Conservation (phyloP, 495 filamentous ascomycete genomes). For the Podospora pseudocomata region DNA sequence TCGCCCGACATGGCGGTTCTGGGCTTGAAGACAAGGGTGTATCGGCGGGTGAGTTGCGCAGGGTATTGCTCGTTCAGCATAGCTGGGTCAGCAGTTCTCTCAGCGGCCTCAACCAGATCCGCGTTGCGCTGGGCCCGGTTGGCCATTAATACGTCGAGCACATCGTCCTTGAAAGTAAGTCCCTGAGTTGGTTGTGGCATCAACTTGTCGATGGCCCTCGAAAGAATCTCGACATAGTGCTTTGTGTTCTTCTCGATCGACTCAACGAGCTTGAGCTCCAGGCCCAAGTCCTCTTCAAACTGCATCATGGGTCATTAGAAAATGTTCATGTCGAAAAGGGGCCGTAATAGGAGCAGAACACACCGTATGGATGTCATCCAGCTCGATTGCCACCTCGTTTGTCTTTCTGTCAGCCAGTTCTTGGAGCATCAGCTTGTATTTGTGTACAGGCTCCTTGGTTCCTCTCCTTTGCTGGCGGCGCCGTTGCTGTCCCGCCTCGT, state of each 20-base stretch:
- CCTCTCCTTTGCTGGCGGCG: conserved; percentile 37
- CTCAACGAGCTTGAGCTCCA: conserved; percentile 72
- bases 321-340: background rate
- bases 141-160: conserved; percentile 92
- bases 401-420: conserved; percentile 75
- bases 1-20: conserved; percentile 66
- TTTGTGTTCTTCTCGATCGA: conserved; percentile 88
- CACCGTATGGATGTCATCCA: conserved; percentile 80
- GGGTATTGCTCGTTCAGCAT: conserved; percentile 69
- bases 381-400: conserved; percentile 74
- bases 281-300: conserved; percentile 68
- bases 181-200: conserved; percentile 78
- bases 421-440: conserved; percentile 90
- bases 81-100: conserved; percentile 61
- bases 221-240: conserved; percentile 90
- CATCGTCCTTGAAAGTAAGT: conserved; percentile 92
- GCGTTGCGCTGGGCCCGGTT: conserved; percentile 85
- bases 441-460: conserved; percentile 54
- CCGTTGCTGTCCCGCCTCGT: conserved; percentile 51
- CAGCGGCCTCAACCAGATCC: conserved; percentile 61
- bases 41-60: conserved; percentile 85
- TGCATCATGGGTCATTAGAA: conserved; percentile 33
- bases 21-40: conserved; percentile 94
- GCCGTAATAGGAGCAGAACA: conserved; percentile 18
- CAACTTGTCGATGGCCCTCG: conserved; percentile 79